Conservation (phyloP, 352 stramenopile species). For the Halophytophthora batemanensis region DNA sequence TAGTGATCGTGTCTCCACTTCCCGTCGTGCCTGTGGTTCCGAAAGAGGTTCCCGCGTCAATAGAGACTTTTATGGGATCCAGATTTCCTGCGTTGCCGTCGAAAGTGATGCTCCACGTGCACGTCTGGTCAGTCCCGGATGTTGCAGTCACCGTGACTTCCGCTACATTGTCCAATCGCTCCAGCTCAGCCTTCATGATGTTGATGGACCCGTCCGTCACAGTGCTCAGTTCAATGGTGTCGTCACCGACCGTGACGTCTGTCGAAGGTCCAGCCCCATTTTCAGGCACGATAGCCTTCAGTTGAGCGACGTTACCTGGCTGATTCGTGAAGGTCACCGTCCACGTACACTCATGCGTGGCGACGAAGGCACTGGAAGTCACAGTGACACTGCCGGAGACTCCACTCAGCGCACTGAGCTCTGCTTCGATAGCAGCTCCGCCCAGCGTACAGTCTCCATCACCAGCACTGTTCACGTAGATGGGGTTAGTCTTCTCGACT, state of each 20-base stretch:
- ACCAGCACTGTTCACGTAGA: slow-evolving; percentile 76
- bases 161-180: slow-evolving; percentile 88
- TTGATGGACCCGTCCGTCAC: slow-evolving; percentile 82
- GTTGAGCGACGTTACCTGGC: slow-evolving; percentile 79
- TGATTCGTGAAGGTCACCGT: slow-evolving; percentile 88
- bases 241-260: slow-evolving; percentile 62
- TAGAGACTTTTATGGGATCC: slow-evolving; percentile 49
- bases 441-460: slow-evolving; percentile 78
- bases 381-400: slow-evolving; percentile 53
- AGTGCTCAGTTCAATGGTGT: slow-evolving; percentile 79
- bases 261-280: slow-evolving; percentile 30
- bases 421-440: slow-evolving; percentile 42
- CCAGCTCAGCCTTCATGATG: slow-evolving; percentile 94
- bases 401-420: slow-evolving; percentile 43
- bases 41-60: slow-evolving; percentile 36
- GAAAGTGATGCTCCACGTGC: slow-evolving; percentile 92
- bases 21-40: slow-evolving; percentile 25
- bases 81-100: slow-evolving; percentile 90
- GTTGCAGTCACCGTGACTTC: slow-evolving; percentile 83
- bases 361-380: slow-evolving; percentile 32
- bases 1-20: slow-evolving; percentile 43
- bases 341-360: slow-evolving; percentile 83
- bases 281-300: slow-evolving; percentile 60
- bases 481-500: slow-evolving; percentile 67
- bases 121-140: slow-evolving; percentile 60